Percentiles rank a stretch among this genome's conserved stretches.
Conservation (phyloP, 495 filamentous ascomycete genomes). For the Aspergillus heteromorphus region DNA sequence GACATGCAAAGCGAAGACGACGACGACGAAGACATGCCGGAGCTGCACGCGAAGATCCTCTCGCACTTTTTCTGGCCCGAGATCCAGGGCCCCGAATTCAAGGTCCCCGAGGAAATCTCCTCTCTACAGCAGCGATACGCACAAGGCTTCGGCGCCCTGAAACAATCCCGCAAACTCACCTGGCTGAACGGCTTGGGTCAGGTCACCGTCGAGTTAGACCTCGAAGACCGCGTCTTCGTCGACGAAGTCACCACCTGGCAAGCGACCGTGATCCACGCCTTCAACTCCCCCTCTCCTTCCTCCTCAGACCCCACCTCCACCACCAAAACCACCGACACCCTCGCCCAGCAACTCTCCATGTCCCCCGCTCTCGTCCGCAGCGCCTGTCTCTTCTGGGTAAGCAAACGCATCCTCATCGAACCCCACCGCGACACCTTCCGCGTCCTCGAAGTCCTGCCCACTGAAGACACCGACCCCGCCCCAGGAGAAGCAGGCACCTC, state of each 20-base stretch:
- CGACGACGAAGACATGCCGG: constrained; percentile 21
- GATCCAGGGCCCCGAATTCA: constrained; percentile 71
- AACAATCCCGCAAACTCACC: constrained; percentile 75
- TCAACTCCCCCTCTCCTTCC: constrained; percentile 45
- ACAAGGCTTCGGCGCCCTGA: constrained; percentile 69
- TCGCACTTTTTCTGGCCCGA: constrained; percentile 94
- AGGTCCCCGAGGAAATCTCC: constrained; percentile 58
- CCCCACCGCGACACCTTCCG: constrained; percentile 46
- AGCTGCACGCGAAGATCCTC: constrained; percentile 75
- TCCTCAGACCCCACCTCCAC: constrained; percentile 29
- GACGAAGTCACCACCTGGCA: constrained; percentile 80
- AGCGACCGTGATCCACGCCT: constrained; percentile 85
- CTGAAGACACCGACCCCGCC: constrained; percentile 34
- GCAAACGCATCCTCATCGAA: constrained; percentile 69
- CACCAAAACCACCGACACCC: constrained; percentile 52
- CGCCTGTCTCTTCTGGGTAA: constrained; percentile 81
- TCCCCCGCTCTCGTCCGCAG: constrained; percentile 66
- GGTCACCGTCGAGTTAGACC: constrained; percentile 73
- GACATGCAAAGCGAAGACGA: too few species aligned
- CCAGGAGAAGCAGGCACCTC: constrained; percentile 18
- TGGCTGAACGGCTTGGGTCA: constrained; percentile 82
- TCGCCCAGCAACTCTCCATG: constrained; percentile 68
- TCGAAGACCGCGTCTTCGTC: constrained; percentile 71
- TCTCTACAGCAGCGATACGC: constrained; percentile 66
- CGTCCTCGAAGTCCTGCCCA: constrained; percentile 59